phyloP scores from a whole-genome alignment of 176 grass and related monocot genomes.

The Stipa capillata region DNA sequence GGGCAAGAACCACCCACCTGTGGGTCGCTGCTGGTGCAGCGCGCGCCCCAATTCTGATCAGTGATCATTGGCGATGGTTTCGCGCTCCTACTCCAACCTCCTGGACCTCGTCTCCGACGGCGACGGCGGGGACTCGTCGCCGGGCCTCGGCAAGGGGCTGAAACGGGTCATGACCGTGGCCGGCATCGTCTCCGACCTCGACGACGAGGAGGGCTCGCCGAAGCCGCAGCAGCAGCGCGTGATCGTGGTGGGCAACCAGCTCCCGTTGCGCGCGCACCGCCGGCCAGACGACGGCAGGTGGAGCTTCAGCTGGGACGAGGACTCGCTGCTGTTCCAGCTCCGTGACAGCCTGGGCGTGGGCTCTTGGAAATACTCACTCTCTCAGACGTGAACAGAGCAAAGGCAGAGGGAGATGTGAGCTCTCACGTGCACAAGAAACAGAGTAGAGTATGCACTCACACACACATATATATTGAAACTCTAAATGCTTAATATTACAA shows the following conservation, averaged over 20 bases:
- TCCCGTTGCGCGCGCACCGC: constrained; percentile 27
- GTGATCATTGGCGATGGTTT: constrained; percentile 27
- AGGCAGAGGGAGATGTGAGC: no score
- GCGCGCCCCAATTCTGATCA: background rate
- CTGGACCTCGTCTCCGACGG: constrained; percentile 38
- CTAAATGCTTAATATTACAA: no score
- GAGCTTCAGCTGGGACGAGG: constrained; percentile 60
- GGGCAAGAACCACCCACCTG: background rate
- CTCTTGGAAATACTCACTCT: no score
- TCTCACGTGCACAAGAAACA: no score
- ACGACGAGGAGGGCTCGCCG: constrained; percentile 31
- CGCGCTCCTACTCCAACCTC: constrained; percentile 51
- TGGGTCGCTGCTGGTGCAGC: background rate
- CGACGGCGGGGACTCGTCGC: background rate
- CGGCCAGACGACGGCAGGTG: constrained; percentile 27
- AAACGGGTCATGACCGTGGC: constrained; percentile 38
- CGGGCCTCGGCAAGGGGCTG: constrained; percentile 23
- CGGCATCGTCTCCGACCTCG: constrained; percentile 39
- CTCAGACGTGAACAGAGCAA: no score
- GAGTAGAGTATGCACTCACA: no score
- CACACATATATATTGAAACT: no score
- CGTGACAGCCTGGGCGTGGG: constrained; percentile 49
- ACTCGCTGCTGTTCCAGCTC: constrained; percentile 45
- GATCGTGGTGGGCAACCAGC: constrained; percentile 54
- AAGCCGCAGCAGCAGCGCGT: constrained; percentile 22